These are phyloP conservation scores for Podaxis sp. DNA, from an alignment of 768 basidiomycete species.

Conservation along the genomic window DNA sequence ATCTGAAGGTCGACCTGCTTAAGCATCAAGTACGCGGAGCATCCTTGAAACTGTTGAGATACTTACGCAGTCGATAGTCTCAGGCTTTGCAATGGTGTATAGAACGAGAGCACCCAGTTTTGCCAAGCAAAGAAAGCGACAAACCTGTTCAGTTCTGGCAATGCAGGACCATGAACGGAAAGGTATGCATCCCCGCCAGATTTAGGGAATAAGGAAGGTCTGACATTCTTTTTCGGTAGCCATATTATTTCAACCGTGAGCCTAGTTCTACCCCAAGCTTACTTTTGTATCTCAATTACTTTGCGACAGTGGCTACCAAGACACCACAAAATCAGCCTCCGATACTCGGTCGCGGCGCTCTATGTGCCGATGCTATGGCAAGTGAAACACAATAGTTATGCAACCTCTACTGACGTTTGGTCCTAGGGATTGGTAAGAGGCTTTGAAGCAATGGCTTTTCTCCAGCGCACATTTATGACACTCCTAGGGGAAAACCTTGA, in stretches of 20 bases:
- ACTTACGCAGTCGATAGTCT: constrained; percentile 35
- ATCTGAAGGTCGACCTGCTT: constrained; percentile 68
- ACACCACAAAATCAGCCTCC: constrained; percentile 67
- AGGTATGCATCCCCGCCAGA: constrained; percentile 34
- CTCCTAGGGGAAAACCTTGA: constrained; percentile 77
- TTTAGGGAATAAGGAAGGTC: neutral
- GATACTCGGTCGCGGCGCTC: constrained; percentile 73
- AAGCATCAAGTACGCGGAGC: constrained; percentile 65
- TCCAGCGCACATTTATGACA: neutral
- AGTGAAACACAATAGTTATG: neutral
- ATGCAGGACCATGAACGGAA: constrained; percentile 45
- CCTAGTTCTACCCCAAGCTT: neutral
- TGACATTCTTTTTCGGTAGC: constrained; percentile 23
- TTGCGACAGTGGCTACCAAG: constrained; percentile 65
- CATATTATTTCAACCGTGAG: constrained; percentile 69
- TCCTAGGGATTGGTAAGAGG: constrained; percentile 39
- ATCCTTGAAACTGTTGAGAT: neutral
- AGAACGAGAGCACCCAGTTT: constrained; percentile 67
- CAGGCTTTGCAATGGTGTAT: constrained; percentile 89
- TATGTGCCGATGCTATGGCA: constrained; percentile 90
- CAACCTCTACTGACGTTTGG: neutral
- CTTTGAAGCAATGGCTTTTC: neutral
- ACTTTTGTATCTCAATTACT: neutral
- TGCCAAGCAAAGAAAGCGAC: constrained; percentile 65
- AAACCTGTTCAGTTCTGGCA: constrained; percentile 91